Conservation (phyloP, 257 asterid genomes). For the Ajuga chamaepitys region DNA sequence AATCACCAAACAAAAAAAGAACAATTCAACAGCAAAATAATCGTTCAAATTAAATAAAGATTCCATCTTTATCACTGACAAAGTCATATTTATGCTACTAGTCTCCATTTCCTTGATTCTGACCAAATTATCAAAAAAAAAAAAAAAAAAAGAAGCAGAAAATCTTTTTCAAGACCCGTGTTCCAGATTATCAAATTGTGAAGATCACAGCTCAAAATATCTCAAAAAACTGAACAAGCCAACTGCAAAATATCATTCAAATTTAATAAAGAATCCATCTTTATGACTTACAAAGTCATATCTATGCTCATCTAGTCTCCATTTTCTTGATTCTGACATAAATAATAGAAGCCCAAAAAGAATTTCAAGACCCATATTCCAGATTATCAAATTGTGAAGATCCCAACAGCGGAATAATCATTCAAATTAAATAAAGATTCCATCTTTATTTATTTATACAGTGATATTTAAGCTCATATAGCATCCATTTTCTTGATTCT, state of each 20-base stretch:
- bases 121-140: no score
- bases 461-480: background rate
- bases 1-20: background rate
- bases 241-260: conserved; percentile 1
- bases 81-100: no score
- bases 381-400: background rate
- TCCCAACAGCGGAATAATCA: background rate
- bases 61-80: background rate
- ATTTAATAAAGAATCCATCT: background rate
- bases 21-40: background rate
- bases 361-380: no score
- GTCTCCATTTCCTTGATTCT: no score
- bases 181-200: background rate
- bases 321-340: no score
- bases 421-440: background rate
- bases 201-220: conserved; percentile 3
- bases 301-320: no score
- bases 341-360: no score
- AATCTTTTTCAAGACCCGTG: no score
- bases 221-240: background rate
- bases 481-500: background rate
- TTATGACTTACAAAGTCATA: no score
- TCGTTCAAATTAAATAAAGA: conserved; percentile 6
- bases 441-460: background rate
- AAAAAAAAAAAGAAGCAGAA: no score